Conservation (phyloP, 1,284 basidiomycete species). For the Clitocybe nebularis region DNA sequence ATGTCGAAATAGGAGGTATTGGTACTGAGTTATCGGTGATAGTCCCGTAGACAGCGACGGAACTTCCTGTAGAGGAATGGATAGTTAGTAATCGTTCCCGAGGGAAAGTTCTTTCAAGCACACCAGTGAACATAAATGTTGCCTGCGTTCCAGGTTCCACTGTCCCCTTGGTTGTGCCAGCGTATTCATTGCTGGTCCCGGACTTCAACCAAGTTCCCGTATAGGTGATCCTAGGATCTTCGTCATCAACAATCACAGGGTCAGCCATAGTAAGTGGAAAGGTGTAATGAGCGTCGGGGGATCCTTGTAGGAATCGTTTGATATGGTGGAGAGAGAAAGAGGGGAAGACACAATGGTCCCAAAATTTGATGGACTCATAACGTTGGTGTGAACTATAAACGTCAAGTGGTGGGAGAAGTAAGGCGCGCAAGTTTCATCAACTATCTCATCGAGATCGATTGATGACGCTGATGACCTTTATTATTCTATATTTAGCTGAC, state of each 20-base stretch:
- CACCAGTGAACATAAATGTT: background rate
- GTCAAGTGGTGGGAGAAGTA: too few relatives aligned
- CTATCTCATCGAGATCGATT: too few relatives aligned
- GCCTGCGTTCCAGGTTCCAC: background rate
- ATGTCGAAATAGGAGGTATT: background rate
- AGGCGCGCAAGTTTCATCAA: too few relatives aligned
- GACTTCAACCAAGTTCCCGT: background rate
- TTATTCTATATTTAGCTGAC: too few relatives aligned
- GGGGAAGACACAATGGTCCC: too few relatives aligned
- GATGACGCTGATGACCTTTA: too few relatives aligned
- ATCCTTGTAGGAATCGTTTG: too few relatives aligned
- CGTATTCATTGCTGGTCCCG: background rate
- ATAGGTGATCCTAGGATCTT: background rate
- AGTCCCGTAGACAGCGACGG: background rate
- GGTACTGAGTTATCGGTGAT: background rate
- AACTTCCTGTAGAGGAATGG: background rate
- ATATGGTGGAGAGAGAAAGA: too few relatives aligned
- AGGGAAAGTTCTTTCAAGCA: background rate
- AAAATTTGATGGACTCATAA: too few relatives aligned
- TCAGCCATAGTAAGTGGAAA: too few relatives aligned
- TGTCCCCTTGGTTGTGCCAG: background rate
- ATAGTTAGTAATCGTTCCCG: background rate
- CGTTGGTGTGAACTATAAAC: too few relatives aligned
- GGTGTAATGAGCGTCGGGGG: too few relatives aligned
- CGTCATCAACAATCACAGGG: slow-evolving; percentile 1